Base-by-base conservation (phyloP, 2,329 filamentous ascomycete genomes). In the Trichoderma koningii region DNA sequence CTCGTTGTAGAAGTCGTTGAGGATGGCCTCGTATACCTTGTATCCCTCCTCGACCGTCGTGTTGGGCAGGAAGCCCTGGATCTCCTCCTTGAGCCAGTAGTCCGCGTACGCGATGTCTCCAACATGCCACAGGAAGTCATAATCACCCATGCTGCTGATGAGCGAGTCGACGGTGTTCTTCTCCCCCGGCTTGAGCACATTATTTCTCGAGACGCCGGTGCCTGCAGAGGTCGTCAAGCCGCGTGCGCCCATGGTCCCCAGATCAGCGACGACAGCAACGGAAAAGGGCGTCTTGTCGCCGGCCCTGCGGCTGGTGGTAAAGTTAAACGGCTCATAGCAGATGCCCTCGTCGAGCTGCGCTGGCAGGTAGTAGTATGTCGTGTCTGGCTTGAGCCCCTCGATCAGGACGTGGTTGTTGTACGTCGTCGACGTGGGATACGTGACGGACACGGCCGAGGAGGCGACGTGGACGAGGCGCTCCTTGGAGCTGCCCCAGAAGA, bases 341-440 rank as follows among this genome's bases (percentile, higher is more conserved):
- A 51, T 21, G 6, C 47, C 23, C 21, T 47, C 60, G 26, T 63
- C 55, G 15, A 63, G 38, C 26, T 63, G 60, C 10, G 50, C 60
- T 6, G 60, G 60, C 6, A 63, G n/a, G 15, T 63, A 63, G 14
- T 53, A 63, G 41, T 63, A 63, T n/a, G 60, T 63, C 26, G 60
- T 63, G 28, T 63, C 60, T 21, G 60, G 60, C 41, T 21, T 55
- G 26, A 63, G 50, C 2, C 50, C 60, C 26, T 63, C 45, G 19
- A 63, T 63, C 41, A 63, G 34, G 26, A 63, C 60, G 28, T 63
- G 60, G 50, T 63, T 63, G 28, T 63, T 63, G 50, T 63, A 63
- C 17, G 60, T 63, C 6, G 60, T 63, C 4, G 60, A 63, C 5
- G 60, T 63, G n/a, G 60, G 60, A 47, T 63, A 63, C 9, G 60